These are phyloP conservation scores for Termitomyces sp. DNA, from an alignment of 768 basidiomycete species.

Conservation along the genomic window DNA sequence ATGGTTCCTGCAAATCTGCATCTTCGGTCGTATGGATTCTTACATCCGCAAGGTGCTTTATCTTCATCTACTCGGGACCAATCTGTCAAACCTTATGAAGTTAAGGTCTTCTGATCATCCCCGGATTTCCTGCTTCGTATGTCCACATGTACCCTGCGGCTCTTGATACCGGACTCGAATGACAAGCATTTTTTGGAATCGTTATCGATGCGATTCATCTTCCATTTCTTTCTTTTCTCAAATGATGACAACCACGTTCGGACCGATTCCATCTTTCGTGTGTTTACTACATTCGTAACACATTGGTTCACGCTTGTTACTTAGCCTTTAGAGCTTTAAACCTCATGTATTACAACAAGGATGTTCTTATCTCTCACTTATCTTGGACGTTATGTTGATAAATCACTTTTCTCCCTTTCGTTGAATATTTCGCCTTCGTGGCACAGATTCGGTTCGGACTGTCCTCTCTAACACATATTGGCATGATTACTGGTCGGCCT, in stretches of 20 bases:
- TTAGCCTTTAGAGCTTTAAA: neutral
- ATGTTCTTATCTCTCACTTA: conserved; percentile 1
- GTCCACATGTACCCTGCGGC: neutral
- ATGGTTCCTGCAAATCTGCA: neutral
- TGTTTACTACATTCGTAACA: neutral
- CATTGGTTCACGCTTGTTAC: neutral
- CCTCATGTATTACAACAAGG: neutral
- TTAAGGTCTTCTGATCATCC: neutral
- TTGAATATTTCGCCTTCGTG: neutral
- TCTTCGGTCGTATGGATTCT: neutral
- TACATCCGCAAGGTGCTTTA: neutral
- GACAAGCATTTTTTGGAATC: neutral
- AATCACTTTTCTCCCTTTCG: neutral
- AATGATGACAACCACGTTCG: neutral
- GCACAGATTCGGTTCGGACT: neutral
- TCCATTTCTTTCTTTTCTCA: neutral
- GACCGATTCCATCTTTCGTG: neutral
- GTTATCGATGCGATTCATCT: neutral
- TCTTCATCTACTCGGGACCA: neutral
- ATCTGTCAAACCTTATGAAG: neutral
- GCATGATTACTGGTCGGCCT: neutral
- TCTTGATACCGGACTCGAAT: neutral
- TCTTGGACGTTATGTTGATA: neutral
- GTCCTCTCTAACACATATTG: neutral
- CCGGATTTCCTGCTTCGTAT: neutral